Evolutionary conservation across 2,329 filamentous ascomycete genomes (phyloP).

Genomic region (Colletotrichum orbiculare): DNA sequence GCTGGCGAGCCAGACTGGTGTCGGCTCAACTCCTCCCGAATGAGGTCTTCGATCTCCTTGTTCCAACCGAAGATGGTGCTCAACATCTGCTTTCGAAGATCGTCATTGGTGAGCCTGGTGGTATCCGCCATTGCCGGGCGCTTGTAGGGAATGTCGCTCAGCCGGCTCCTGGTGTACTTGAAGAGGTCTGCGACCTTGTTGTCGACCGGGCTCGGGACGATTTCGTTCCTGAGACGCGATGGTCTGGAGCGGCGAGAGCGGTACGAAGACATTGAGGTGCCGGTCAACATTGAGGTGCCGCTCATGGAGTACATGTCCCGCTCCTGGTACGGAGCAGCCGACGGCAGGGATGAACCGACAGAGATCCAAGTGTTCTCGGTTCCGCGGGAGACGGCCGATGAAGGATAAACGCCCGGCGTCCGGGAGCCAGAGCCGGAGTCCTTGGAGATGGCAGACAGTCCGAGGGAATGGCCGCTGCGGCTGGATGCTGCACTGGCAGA

Average conservation of each 20-base stretch:
- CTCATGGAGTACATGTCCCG: conserved; percentile 68
- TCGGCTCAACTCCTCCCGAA: conserved; percentile 84
- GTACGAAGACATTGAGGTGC: conserved; percentile 59
- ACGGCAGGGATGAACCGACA: conserved; percentile 67
- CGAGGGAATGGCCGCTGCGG: conserved; percentile 54
- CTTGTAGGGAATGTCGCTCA: conserved; percentile 86
- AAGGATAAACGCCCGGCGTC: conserved; percentile 60
- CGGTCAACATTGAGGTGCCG: conserved; percentile 55
- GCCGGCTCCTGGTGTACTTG: conserved; percentile 82
- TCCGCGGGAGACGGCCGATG: conserved; percentile 64
- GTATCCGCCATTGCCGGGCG: conserved; percentile 70
- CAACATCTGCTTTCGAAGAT: conserved; percentile 90
- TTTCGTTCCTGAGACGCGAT: conserved; percentile 83
- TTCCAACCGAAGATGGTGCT: conserved; percentile 96
- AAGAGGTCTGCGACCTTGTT: conserved; percentile 82
- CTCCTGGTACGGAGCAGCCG: conserved; percentile 45
- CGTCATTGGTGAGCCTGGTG: conserved; percentile 75
- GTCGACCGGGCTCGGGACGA: conserved; percentile 82
- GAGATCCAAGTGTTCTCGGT: conserved; percentile 77
- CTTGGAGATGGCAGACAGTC: conserved; percentile 67
- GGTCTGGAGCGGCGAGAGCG: conserved; percentile 59
- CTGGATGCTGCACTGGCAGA: conserved; percentile 75
- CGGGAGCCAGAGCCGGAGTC: conserved; percentile 65
- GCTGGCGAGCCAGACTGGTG: conserved; percentile 80
- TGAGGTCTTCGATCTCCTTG: conserved; percentile 81